Base-by-base conservation (phyloP, 768 basidiomycete species). In the Phlebiopsis flavidoalba region DNA sequence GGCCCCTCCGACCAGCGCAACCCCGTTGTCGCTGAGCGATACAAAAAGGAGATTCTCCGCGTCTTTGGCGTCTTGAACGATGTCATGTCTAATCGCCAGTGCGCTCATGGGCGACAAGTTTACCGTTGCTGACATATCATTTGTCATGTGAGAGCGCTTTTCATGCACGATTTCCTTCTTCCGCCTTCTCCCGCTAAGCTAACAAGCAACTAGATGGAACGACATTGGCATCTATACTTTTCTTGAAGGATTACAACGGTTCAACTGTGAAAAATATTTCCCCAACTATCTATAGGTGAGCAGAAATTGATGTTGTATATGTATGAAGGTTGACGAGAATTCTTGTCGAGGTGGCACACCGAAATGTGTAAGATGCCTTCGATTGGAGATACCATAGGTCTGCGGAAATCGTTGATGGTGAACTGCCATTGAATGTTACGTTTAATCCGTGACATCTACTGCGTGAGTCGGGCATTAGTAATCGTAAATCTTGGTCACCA, bases 11-110 rank as follows among this genome's bases (percentile, higher is more conserved):
- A 65, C 50, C 35, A 55, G 24, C 56, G 63, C 37, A 48, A 62
- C 46, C 65, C 58, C 14, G 36, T 31, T 21, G 64, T 61, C 17
- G 55, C 61, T 21, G 63, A 64, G 53, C 59, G 67, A 5, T 69
- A 69, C 58, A 31, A 64, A 21, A 60, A 64, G 24, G 67, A 69
- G 60, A 64, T 63, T 17, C n/a, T 51, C 7, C 62, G 68, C 36
- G 68, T 69, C 17, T 52, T 68, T 19, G 35, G 61, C n/a, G 68
- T 69, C 1, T 58, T 69, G 6, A 61, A 68, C 2, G 47, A 43
- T 43, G 65, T 66, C 5, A 57, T 69, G 5, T 49, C 51, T 11
- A 64, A 60, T 48, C 63, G 63, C 35, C 52, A 62, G 26, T 69
- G 59, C n/a, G 54, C 61, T 61, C 1, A 58, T 63, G 4, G 64